Base-by-base conservation (phyloP, 2,329 filamentous ascomycete species). In the Epichloe gansuensis region DNA sequence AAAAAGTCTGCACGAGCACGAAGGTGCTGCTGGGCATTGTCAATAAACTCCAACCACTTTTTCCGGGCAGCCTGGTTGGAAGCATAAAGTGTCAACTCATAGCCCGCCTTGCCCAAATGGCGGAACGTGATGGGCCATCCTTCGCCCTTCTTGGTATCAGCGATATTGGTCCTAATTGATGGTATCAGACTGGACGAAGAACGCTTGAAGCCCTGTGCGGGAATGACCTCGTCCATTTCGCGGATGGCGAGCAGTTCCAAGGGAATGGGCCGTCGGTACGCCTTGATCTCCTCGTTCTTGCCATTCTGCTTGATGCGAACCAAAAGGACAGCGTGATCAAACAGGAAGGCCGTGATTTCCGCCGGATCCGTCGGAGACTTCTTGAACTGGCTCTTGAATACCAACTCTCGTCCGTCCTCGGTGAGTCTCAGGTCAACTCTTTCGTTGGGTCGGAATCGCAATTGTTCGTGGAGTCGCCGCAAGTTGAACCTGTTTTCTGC, bases 401-500 rank as follows among this genome's bases (percentile, higher is more conserved):
- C 82, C 61, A 98, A 75, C 67, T 96, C 90, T 55, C 93, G 86
- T 51, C 87, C 88, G 61, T 95, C 90, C 62, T 98, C 93, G 0
- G 90, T 95, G 49, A 98, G 76, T 67, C 95, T 95, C 56, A 98
- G 73, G 66, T 98, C 93, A 47, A 97, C 91, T 63, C 85, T 87
- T 63, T 96, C 91, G 57, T 89, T 89, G 1, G 88, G 85, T 43
- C 86, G 81, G 76, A 95, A 98, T 57, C 91, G 89, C 58, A 98
- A 80, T 61, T 95, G 88, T 60, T 93, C 84, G 65, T 96, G 93
- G 35, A 98, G 78, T 60, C 90, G 87, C 67, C 91, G 86, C 53
- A 98, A 73, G 66, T 97, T 97, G 76, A 95, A 97, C 50, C 93
- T 86, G 65, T 98, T 98, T 69, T 98, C 93, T 0, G 93, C 90